Evolutionary conservation across 768 basidiomycete genomes (phyloP).

Genomic region (Tulasnella sp.): DNA sequence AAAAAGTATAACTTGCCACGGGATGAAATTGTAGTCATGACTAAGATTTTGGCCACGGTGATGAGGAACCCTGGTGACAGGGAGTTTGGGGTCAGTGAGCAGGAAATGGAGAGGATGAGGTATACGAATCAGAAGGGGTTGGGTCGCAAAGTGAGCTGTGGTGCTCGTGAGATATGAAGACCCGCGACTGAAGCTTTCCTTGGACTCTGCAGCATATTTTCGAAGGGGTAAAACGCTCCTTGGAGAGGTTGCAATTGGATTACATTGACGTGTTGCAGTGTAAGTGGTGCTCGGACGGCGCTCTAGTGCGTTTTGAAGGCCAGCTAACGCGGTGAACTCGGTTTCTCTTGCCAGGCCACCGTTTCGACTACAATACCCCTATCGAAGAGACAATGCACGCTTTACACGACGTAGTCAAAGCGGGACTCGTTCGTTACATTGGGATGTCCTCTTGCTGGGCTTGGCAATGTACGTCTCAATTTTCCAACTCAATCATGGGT

Average conservation of each 20-base stretch:
- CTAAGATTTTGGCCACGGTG: slow-evolving; percentile 42
- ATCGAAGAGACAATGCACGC: slow-evolving; percentile 29
- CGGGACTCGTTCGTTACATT: slow-evolving; percentile 43
- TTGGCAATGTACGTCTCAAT: slow-evolving; percentile 14
- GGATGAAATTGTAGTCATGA: slow-evolving; percentile 67
- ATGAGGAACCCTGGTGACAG: background rate
- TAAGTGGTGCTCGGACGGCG: too few relatives aligned
- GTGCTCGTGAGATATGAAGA: too few relatives aligned
- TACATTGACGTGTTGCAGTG: slow-evolving; percentile 43
- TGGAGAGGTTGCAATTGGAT: slow-evolving; percentile 38
- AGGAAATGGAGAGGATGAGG: slow-evolving; percentile 7
- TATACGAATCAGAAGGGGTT: slow-evolving; percentile 15
- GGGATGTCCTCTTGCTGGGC: slow-evolving; percentile 16
- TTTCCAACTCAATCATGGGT: background rate
- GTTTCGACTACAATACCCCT: slow-evolving; percentile 41
- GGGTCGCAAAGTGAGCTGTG: slow-evolving; percentile 14
- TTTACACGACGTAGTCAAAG: slow-evolving; percentile 40
- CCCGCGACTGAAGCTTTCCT: background rate
- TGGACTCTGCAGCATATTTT: slow-evolving; percentile 40
- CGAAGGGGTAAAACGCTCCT: slow-evolving; percentile 36
- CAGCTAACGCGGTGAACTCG: too few relatives aligned
- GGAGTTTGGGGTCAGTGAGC: background rate
- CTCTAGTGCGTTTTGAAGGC: background rate
- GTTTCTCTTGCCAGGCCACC: slow-evolving; percentile 25
- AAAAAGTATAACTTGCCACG: slow-evolving; percentile 42